phyloP scores from a whole-genome alignment of 768 basidiomycete genomes.

The Paxillus rubicundulus region DNA sequence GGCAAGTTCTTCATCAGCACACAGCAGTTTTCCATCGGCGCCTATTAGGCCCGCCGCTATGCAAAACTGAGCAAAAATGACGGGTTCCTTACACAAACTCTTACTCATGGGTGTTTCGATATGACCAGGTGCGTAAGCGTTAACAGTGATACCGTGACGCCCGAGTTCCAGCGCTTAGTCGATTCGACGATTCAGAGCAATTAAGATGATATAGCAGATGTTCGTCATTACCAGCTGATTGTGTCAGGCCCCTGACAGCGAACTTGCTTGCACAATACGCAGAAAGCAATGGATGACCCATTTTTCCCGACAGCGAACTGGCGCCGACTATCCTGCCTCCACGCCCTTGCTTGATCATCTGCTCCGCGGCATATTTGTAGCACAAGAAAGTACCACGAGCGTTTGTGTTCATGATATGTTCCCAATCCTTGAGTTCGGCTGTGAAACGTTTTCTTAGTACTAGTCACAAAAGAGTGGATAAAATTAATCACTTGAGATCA shows the following conservation, averaged over 20 bases:
- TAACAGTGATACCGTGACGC: constrained; percentile 37
- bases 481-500: not conserved
- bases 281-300: not conserved
- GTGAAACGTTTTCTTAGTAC: not conserved
- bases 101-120: constrained; percentile 33
- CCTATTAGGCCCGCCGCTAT: not conserved
- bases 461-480: not conserved
- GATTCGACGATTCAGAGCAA: not conserved
- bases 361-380: constrained; percentile 60
- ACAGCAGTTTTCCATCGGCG: not conserved
- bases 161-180: constrained; percentile 30
- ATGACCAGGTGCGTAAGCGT: constrained; percentile 39
- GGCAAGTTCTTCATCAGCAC: not conserved
- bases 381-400: constrained; percentile 57
- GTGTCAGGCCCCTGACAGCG: constrained; percentile 41
- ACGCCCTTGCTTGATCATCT: constrained; percentile 54
- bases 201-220: not conserved
- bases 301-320: constrained; percentile 12
- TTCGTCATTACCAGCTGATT: constrained; percentile 32
- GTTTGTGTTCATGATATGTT: constrained; percentile 48
- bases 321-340: constrained; percentile 57
- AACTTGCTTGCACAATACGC: constrained; percentile 41
- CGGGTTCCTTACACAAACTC: not conserved
- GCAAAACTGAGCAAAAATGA: not conserved
- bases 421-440: constrained; percentile 39